Evolutionary conservation across 768 basidiomycete genomes (phyloP).

Genomic region (Boletus rubescentipes): DNA sequence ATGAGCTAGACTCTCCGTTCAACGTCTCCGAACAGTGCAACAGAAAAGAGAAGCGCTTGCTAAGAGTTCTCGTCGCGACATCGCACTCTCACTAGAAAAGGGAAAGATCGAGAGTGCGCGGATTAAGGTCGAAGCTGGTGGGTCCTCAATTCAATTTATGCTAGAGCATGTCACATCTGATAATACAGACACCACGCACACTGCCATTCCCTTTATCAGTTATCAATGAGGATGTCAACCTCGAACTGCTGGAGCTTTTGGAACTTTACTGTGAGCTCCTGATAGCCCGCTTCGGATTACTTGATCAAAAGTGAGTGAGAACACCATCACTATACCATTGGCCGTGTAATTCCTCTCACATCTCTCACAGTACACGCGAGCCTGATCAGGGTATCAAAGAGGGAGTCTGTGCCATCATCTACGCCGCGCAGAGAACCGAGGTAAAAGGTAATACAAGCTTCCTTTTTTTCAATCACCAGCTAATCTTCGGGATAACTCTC

Average conservation of each 20-base stretch:
- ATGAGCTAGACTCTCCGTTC: conserved; percentile 68
- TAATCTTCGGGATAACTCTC: conserved; percentile 1
- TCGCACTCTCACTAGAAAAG: conserved; percentile 75
- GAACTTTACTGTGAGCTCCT: conserved; percentile 96
- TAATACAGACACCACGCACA: conserved; percentile 19
- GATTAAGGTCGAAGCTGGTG: conserved; percentile 83
- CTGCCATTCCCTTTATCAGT: conserved; percentile 39
- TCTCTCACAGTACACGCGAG: conserved; percentile 57
- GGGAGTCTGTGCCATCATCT: conserved; percentile 84
- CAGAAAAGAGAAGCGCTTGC: conserved; percentile 92
- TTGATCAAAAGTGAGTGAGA: conserved; percentile 77
- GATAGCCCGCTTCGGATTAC: conserved; percentile 84
- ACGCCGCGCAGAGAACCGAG: conserved; percentile 90
- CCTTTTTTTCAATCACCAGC: not conserved
- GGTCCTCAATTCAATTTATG: conserved; percentile 28
- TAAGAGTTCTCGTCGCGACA: conserved; percentile 71
- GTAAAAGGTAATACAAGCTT: conserved; percentile 60
- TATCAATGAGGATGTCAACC: conserved; percentile 80
- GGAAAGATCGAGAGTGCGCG: conserved; percentile 82
- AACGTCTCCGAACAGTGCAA: conserved; percentile 80
- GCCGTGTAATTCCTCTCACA: conserved; percentile 5
- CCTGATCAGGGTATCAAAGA: conserved; percentile 88
- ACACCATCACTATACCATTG: not conserved
- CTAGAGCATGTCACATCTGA: conserved; percentile 3
- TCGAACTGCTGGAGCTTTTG: conserved; percentile 87